Conservation (phyloP, 345 rosid genomes). For the Populus davidiana region DNA sequence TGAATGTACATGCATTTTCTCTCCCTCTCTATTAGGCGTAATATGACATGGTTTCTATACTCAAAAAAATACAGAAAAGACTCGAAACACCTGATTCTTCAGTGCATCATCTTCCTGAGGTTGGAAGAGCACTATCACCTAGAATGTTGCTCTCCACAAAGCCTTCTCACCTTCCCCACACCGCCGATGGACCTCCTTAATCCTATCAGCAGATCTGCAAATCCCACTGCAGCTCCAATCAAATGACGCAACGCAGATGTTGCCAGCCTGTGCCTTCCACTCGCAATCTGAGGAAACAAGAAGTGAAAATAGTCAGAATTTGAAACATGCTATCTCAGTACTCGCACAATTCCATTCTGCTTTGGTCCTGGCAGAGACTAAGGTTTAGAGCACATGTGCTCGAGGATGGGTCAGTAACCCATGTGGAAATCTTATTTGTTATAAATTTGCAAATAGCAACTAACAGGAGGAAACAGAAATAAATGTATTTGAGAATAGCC, state of each 20-base stretch:
- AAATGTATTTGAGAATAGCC: too few relatives aligned
- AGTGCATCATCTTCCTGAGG: slow-evolving; percentile 34
- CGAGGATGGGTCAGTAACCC: too few relatives aligned
- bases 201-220: slow-evolving; percentile 81
- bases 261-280: slow-evolving; percentile 98
- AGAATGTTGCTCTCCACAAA: slow-evolving; percentile 78
- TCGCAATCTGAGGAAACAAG: slow-evolving; percentile 64
- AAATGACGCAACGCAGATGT: slow-evolving; percentile 86
- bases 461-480: too few relatives aligned
- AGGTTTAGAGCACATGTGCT: too few relatives aligned
- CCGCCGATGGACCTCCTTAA: slow-evolving; percentile 84
- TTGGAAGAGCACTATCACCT: slow-evolving; percentile 32
- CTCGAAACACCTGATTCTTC: slow-evolving; percentile 11
- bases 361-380: too few relatives aligned
- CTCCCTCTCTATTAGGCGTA: slow-evolving; percentile 4
- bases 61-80: slow-evolving; percentile 19
- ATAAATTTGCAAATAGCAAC: too few relatives aligned
- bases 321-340: too few relatives aligned
- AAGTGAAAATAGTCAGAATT: background rate
- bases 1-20: slow-evolving; percentile 2
- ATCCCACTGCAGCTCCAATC: slow-evolving; percentile 99
- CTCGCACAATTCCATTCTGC: too few relatives aligned
- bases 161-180: slow-evolving; percentile 93
- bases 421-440: too few relatives aligned
- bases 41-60: slow-evolving; percentile 23